Base-by-base conservation (phyloP, 495 filamentous ascomycete genomes). In the Friedmanniomyces endolithicus region DNA sequence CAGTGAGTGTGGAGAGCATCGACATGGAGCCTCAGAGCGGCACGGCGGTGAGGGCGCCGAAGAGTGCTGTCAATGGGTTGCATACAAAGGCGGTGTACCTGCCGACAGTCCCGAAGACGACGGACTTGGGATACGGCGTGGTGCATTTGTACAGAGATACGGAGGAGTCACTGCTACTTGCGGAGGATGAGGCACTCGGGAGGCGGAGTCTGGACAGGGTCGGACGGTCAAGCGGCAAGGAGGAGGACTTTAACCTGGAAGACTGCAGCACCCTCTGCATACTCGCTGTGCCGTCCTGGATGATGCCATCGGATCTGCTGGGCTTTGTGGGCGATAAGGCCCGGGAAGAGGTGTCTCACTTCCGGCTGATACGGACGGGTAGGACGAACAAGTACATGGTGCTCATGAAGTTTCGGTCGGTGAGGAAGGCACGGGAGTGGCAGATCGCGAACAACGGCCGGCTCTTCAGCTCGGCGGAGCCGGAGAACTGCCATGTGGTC, bases 401-500 rank as follows among this genome's bases (percentile, higher is more conserved):
- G 45, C 74, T 98, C 54, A 90, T 98, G 85, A 97, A 95, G 71
- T 96, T 97, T 67, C 74, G 88, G 46, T 82, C 82, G 60, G 75
- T 77, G 41, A 77, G 75, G 63, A 80, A 78, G 57, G 92, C 92
- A 11, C 81, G 72, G 59, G 74, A 80, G 25, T 98, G 90, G 82
- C 81, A 87, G 62, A 82, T 74, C 58, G 83, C 86, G 61, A 95
- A 89, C 77, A 92, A 97, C 74, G 92, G 92, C 47, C 94, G 90
- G 71, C 79, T 88, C 1, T 98, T 96, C 63, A 92, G 94, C 65
- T 86, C 80, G 55, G 87, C 95, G 73, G 90, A 94, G 82, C 87
- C 92, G 34, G 94, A 98, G 70, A 90, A 88, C 39, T 97, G 92
- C 68, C 94, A 95, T 71, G 87, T 96, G 34, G 85, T 92, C 0